Evolutionary conservation across 352 stramenopile genomes (phyloP), one percentile per base, ranked within the genome.

Genomic region (Pilasporangium apinafurcum): DNA sequence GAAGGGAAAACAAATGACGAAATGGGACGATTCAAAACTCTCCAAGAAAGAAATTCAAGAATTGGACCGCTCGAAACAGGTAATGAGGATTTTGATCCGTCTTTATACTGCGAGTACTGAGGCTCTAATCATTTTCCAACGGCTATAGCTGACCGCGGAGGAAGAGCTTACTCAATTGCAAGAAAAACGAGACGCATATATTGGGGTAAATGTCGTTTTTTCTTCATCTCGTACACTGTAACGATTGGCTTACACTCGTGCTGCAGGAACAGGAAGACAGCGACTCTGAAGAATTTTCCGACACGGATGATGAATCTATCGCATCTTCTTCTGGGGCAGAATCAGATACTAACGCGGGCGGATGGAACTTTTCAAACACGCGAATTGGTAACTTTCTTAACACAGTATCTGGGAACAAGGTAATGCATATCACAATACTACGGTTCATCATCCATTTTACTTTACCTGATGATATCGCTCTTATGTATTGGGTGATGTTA

Each of bases 331-430:
- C 78, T 38, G 79, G 76, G 28, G 62, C 68, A 8, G 77, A 94
- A 22, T 88, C 71, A 29, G 76, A 88, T 24, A 59, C 70, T 2
- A 81, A 62, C 45, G 69, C 71, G 24, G 51, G 61, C 20, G 57
- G 65, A 4, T 94, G 82, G 82, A 89, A 62, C 62, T 94, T 92
- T 63, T 74, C 70, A 14, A 86, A 84, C 43, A 90, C 74, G 12
- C 75, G 76, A 44, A 44, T 96, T 30, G 80, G 76, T 14, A 82
- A 82, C 50, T 93, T 95, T 39, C 60, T 96, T 22, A 86, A 65
- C 31, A 62, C 73, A 14, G 66, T 97, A 32, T 88, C 84, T 22
- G 83, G 87, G 13, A 92, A 95, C 59, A 95, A 97, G 62, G 66
- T 74, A 22, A n/a, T n/a, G n/a, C n/a, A n/a, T n/a, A n/a, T n/a